Base-by-base conservation (phyloP, 345 rosid species). In the Populus davidiana region DNA sequence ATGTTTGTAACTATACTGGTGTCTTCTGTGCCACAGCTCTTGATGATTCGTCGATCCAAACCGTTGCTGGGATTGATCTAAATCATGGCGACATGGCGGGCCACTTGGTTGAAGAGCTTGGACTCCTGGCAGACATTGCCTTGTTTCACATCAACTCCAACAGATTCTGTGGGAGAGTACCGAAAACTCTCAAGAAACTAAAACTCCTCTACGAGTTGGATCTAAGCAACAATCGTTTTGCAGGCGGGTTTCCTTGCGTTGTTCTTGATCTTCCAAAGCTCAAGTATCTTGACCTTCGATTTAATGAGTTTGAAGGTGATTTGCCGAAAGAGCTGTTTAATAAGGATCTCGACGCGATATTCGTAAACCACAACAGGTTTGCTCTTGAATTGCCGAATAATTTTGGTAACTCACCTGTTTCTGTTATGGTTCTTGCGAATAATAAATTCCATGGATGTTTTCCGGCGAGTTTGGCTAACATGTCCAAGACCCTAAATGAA, bases 1-100 rank as follows among this genome's bases (percentile, higher is more conserved):
- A 89, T 72, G 93, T 94, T 14, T 94, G 98, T 84, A 89, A 88
- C 88, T 91, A 94, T 86, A 86, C 86, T 12, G 97, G 97, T 43
- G 83, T 92, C 25, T 91, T 89, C 84, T 92, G 97, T 61, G 73
- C 85, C 5, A 66, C 81, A 1, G 87, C 90, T 38, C 90, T 84
- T 5, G 91, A 89, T 47, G 75, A 89, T 41, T 84, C 90, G 12
- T 66, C 86, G 13, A 54, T 91, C 64, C 79, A 80, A 68, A 92
- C 93, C 0, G 92, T 94, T 14, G 96, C 97, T 0, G 94, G 92
- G 27, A 77, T 94, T 20, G 96, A 94, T 83, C 84, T 94, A 18
- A 92, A 94, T 81, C 91, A 88, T 36, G 98, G 75, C 0, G 90
- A 92, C 82, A 85, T 94, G 20, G 93, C 98, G 2, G 94, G 98